phyloP scores from a whole-genome alignment of 306 rosid species.

The Lagenaria siceraria region DNA sequence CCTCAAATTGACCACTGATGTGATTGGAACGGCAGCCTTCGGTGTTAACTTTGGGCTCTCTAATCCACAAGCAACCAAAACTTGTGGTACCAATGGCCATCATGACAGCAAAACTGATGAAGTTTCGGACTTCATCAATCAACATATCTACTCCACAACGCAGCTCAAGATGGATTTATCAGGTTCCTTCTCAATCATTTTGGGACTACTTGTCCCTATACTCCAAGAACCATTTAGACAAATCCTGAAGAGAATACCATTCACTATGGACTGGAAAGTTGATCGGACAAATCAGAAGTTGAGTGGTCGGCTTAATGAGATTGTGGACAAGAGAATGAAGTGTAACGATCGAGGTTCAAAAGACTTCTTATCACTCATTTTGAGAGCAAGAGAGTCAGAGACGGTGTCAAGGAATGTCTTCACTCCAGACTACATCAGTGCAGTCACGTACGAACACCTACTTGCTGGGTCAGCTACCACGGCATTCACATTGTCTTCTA shows the following conservation, averaged over 20 bases:
- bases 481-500: slow-evolving; percentile 61
- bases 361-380: slow-evolving; percentile 67
- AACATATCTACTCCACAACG: slow-evolving; percentile 74
- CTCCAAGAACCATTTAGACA: slow-evolving; percentile 83
- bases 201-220: slow-evolving; percentile 66
- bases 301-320: slow-evolving; percentile 53
- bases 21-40: slow-evolving; percentile 79
- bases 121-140: slow-evolving; percentile 66
- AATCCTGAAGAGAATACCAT: slow-evolving; percentile 67
- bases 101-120: slow-evolving; percentile 11
- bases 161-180: slow-evolving; percentile 89
- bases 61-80: slow-evolving; percentile 19
- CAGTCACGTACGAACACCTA: slow-evolving; percentile 78
- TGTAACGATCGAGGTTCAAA: slow-evolving; percentile 33
- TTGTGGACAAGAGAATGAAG: slow-evolving; percentile 50
- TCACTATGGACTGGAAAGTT: slow-evolving; percentile 84
- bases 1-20: slow-evolving; percentile 66
- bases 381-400: slow-evolving; percentile 62
- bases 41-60: slow-evolving; percentile 85
- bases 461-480: slow-evolving; percentile 92
- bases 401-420: slow-evolving; percentile 37
- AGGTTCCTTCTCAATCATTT: slow-evolving; percentile 77
- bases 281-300: slow-evolving; percentile 46
- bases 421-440: slow-evolving; percentile 60
- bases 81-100: slow-evolving; percentile 6